phyloP scores from a whole-genome alignment of 257 asterid species.

The Solanum chilense region DNA sequence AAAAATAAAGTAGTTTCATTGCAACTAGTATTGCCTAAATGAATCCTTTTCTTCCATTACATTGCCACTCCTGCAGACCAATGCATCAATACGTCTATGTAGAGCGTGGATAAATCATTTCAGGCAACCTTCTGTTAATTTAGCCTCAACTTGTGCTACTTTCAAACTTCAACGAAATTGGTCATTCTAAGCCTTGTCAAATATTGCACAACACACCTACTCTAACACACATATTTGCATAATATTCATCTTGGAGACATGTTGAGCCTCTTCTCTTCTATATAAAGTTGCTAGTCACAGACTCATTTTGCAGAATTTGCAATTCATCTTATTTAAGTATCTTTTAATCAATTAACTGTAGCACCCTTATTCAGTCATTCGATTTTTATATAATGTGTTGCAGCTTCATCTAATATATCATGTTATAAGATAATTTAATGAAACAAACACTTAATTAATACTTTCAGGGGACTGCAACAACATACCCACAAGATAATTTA shows the following conservation, averaged over 20 bases:
- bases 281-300: background rate
- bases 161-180: background rate
- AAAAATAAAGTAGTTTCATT: background rate
- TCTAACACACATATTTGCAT: background rate
- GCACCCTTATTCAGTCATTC: background rate
- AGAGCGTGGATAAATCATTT: background rate
- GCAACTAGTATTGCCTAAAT: background rate
- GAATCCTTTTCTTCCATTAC: background rate
- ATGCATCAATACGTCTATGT: background rate
- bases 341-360: background rate
- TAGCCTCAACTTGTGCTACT: background rate
- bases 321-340: background rate
- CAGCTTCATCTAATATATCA: background rate
- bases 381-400: background rate
- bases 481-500: background rate
- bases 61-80: background rate
- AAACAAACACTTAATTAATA: background rate
- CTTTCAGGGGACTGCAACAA: background rate
- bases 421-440: background rate
- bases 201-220: background rate
- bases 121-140: background rate
- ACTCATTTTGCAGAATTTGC: background rate
- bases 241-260: background rate
- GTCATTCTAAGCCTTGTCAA: background rate
- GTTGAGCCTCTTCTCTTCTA: background rate